Base-by-base conservation (phyloP, 352 stramenopile genomes). In the Globisporangium solare region DNA sequence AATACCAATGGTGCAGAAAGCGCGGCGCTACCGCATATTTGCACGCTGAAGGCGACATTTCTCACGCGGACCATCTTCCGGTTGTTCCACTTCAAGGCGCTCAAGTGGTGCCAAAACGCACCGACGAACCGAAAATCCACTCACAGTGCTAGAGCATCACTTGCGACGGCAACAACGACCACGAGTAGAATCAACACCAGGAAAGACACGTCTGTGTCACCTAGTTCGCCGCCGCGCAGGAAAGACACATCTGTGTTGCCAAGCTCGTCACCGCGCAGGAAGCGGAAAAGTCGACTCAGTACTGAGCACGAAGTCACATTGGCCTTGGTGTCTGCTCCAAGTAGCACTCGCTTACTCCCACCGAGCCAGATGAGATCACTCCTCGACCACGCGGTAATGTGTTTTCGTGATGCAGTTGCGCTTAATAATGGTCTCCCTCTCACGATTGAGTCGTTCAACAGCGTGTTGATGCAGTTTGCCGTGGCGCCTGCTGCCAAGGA, bases 371-470 rank as follows among this genome's bases (percentile, higher is more conserved):
- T 40, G 3, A 10, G 51, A 21, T 45, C 54, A 11, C 8, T 43
- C 0, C 40, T 67, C 35, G 51, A 60, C 14, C 20, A 51, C 13
- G 73, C 71, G 21, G 57, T 56, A 45, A 35, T 31, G 10, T 50
- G 59, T 10, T 60, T 79, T 8, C 63, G 47, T 0, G 39, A 41
- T 13, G 64, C 70, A 13, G 63, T 84, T 1, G 53, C 54, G 3
- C 49, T 37, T 10, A 86, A 83, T 20, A 56, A 62, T 1, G 66
- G 64, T 0, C 58, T 62, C 2, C 74, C 76, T 3, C 62, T 87
- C 20, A 76, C 68, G 0, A 60, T 89, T 3, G 79, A 89, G 32
- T 20, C 39, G 6, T 84, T 89, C 42, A 87, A 87, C 46, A 56
- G 61, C 0, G n/a, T 89, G 2, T 18, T 86, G n/a, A 21, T 69